phyloP scores from a whole-genome alignment of 306 rosid species.

The Hippophae gyantsensis region DNA sequence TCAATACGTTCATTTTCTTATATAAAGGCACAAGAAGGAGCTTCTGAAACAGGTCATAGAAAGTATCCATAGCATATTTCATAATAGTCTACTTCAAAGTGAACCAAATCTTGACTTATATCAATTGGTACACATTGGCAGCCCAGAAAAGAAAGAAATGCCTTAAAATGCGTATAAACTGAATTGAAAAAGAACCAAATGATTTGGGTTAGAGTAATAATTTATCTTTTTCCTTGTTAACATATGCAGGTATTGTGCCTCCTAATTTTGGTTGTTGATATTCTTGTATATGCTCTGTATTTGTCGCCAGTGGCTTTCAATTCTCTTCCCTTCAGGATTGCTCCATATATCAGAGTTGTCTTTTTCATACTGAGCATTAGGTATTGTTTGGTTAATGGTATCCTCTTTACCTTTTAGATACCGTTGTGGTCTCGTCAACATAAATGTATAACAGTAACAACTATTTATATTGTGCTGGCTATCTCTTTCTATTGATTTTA shows the following conservation, averaged over 20 bases:
- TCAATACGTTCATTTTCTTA: no score
- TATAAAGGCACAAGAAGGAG: no score
- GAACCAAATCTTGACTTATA: no score
- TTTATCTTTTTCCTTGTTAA: conserved; percentile 14
- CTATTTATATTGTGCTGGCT: no score
- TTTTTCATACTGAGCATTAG: conserved; percentile 76
- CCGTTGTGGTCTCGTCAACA: not conserved
- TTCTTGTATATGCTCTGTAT: conserved; percentile 54
- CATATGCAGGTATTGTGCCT: conserved; percentile 59
- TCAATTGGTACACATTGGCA: no score
- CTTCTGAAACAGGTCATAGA: no score
- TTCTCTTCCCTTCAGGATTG: conserved; percentile 78
- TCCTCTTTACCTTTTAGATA: conserved; percentile 3
- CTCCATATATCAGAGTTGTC: conserved; percentile 85
- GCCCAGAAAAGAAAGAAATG: no score
- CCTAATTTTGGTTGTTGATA: conserved; percentile 57
- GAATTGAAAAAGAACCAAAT: no score
- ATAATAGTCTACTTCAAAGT: no score
- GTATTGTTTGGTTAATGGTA: conserved; percentile 30
- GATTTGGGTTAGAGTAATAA: not conserved
- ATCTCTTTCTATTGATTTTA: no score
- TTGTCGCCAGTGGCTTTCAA: conserved; percentile 60
- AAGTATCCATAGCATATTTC: no score
- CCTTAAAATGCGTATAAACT: no score
- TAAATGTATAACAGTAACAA: not conserved